Evolutionary conservation across 805 yeast genomes (phyloP).

Genomic region (Candida anglica): DNA sequence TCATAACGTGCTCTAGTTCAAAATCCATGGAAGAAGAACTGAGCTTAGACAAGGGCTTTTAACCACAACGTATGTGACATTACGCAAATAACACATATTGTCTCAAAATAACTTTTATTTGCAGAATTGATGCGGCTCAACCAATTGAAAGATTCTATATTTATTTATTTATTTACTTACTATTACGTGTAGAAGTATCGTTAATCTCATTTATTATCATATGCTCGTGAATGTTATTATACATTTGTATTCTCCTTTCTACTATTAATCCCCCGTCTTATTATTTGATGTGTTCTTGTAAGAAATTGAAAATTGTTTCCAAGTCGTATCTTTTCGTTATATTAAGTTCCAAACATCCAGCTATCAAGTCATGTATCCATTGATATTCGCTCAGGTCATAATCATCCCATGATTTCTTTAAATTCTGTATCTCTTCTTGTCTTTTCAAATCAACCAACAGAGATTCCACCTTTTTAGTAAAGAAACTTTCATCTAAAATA

Average conservation of each 20-base stretch:
- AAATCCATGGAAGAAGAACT: too few species aligned
- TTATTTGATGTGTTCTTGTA: background rate
- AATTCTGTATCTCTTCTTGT: constrained; percentile 10
- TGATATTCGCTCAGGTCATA: constrained; percentile 15
- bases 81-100: too few species aligned
- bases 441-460: constrained; percentile 15
- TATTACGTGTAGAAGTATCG: too few species aligned
- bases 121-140: too few species aligned
- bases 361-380: constrained; percentile 34
- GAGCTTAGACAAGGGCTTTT: too few species aligned
- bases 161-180: too few species aligned
- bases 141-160: too few species aligned
- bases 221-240: background rate
- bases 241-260: background rate
- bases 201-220: background rate
- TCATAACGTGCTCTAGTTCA: too few species aligned
- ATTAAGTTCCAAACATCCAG: constrained; percentile 53
- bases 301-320: constrained; percentile 23
- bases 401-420: constrained; percentile 16
- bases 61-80: too few species aligned
- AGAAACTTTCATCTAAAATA: constrained; percentile 13
- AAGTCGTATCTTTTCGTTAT: constrained; percentile 50
- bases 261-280: background rate
- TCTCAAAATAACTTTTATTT: too few species aligned
- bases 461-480: constrained; percentile 7